Evolutionary conservation across 108 stramenopile species (phyloP).

Genomic region (Seminavis robusta): DNA sequence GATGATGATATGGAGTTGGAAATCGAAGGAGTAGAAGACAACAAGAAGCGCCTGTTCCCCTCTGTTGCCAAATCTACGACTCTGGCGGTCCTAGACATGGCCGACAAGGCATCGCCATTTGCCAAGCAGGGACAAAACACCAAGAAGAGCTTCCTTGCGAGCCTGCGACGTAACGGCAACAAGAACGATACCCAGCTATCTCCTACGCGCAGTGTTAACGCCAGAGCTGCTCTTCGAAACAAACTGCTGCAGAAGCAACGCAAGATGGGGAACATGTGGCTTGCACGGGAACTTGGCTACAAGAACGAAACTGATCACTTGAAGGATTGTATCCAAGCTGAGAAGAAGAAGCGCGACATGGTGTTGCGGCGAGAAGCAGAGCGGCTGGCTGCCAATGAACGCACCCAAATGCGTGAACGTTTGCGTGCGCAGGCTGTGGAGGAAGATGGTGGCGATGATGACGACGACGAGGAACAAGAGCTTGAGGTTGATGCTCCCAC

Average conservation of each 20-base stretch:
- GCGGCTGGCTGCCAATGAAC: conserved; percentile 40
- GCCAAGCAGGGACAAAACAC: not conserved
- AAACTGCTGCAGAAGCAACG: conserved; percentile 51
- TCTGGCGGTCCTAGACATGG: not conserved
- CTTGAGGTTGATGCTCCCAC: conserved; percentile 17
- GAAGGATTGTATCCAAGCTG: conserved; percentile 62
- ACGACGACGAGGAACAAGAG: conserved; percentile 31
- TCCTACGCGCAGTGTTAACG: not conserved
- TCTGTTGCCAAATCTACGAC: not conserved
- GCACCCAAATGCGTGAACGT: conserved; percentile 33
- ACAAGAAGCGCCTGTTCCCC: not conserved
- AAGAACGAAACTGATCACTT: conserved; percentile 79
- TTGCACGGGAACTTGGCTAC: conserved; percentile 87
- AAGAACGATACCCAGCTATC: too few species aligned
- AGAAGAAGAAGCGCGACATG: conserved; percentile 57
- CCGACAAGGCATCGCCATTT: not conserved
- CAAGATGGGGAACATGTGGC: conserved; percentile 73
- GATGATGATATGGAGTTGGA: conserved; percentile 45
- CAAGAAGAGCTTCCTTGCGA: too few species aligned
- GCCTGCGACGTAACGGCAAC: too few species aligned
- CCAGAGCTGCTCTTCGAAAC: conserved; percentile 40
- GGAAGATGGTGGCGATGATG: conserved; percentile 10
- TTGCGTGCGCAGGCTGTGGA: conserved; percentile 21
- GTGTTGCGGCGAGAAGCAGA: conserved; percentile 50
- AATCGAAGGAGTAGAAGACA: conserved; percentile 4